Percentiles rank a stretch among this genome's conserved stretches.
Evolutionary conservation across 2,329 filamentous ascomycete genomes (phyloP).

Genomic region (Grosmannia penicillata): DNA sequence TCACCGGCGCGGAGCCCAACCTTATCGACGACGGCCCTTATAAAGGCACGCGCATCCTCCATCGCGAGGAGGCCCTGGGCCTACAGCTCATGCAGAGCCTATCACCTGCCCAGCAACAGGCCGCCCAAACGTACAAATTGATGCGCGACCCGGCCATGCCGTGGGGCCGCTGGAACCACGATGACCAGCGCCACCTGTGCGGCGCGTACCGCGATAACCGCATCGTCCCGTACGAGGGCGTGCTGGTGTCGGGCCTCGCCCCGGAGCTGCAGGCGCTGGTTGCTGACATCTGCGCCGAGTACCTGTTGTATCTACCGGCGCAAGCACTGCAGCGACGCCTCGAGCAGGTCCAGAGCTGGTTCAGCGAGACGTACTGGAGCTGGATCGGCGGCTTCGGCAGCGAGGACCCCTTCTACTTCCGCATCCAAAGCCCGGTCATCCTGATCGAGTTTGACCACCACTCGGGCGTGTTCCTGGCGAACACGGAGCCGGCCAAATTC

Average conservation of each 20-base stretch:
- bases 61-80: slow-evolving; percentile 48
- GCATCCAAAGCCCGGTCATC: slow-evolving; percentile 62
- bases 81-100: slow-evolving; percentile 57
- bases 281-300: slow-evolving; percentile 45
- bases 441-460: slow-evolving; percentile 70
- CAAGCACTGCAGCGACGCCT: slow-evolving; percentile 39
- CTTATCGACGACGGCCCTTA: slow-evolving; percentile 50
- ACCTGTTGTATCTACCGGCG: slow-evolving; percentile 51
- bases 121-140: slow-evolving; percentile 40
- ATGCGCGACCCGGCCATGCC: slow-evolving; percentile 54
- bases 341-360: slow-evolving; percentile 35
- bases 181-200: slow-evolving; percentile 65
- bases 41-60: slow-evolving; percentile 49
- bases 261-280: slow-evolving; percentile 36
- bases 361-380: slow-evolving; percentile 61
- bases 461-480: slow-evolving; percentile 62
- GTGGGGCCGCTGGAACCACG: slow-evolving; percentile 59
- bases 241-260: slow-evolving; percentile 35
- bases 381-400: slow-evolving; percentile 62
- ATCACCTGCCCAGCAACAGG: slow-evolving; percentile 23
- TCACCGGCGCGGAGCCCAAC: slow-evolving; percentile 70
- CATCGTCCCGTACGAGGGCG: slow-evolving; percentile 58
- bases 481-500: slow-evolving; percentile 59
- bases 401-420: slow-evolving; percentile 60
- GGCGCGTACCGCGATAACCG: slow-evolving; percentile 70